phyloP scores from a whole-genome alignment of 495 filamentous ascomycete genomes.

The Aspergillus incahuasiensis region DNA sequence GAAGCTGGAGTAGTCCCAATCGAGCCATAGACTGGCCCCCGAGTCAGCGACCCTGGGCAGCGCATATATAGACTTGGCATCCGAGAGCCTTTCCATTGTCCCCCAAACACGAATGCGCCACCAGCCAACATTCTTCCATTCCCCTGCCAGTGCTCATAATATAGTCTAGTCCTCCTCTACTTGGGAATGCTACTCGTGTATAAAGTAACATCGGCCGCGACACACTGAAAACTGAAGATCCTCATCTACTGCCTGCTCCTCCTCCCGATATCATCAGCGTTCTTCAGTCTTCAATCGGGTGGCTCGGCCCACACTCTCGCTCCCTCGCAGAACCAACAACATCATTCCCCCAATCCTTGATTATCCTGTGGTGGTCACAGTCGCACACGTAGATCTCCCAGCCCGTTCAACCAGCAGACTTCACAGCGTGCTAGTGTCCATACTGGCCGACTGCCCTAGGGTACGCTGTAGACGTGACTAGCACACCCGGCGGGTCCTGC shows the following conservation, averaged over 20 bases:
- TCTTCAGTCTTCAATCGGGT: background rate
- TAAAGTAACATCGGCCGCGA: too few relatives aligned
- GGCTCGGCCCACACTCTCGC: conserved; percentile 2
- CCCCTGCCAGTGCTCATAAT: background rate
- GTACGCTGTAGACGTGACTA: too few relatives aligned
- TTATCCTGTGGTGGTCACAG: background rate
- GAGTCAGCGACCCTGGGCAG: background rate
- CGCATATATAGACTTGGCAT: conserved; percentile 20
- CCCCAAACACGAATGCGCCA: conserved; percentile 25
- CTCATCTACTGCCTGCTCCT: too few relatives aligned
- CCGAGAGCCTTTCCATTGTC: background rate
- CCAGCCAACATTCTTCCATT: conserved; percentile 22
- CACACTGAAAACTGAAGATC: too few relatives aligned
- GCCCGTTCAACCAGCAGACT: conserved; percentile 15
- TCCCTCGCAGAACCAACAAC: conserved; percentile 4
- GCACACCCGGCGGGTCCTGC: conserved; percentile 3
- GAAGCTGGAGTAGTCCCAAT: background rate
- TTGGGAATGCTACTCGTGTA: too few relatives aligned
- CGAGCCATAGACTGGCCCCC: background rate
- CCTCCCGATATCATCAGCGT: background rate
- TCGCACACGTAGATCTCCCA: conserved; percentile 19
- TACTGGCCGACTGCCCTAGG: too few relatives aligned
- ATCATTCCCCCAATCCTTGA: background rate
- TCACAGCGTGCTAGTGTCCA: too few relatives aligned
- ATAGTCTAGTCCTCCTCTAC: too few relatives aligned